These are phyloP conservation scores for Sungouiella thailandica DNA, from an alignment of 805 yeast genomes.

Conservation along the genomic window DNA sequence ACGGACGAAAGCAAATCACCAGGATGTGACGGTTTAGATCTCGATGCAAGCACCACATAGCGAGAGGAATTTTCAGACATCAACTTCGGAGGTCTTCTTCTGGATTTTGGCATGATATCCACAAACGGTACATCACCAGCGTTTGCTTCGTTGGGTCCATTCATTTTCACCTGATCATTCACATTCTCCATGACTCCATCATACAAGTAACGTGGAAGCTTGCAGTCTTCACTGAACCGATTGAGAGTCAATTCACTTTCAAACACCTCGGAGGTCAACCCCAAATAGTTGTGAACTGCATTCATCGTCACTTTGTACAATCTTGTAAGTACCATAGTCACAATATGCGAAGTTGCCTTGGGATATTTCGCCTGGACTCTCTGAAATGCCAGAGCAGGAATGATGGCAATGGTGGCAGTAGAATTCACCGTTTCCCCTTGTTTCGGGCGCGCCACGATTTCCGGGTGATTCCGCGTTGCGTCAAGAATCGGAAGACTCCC, in stretches of 20 bases:
- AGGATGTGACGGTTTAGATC: conserved; percentile 59
- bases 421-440: conserved; percentile 5
- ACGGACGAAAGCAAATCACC: conserved; percentile 83
- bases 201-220: conserved; percentile 59
- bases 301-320: conserved; percentile 87
- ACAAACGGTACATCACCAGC: conserved; percentile 8
- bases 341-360: conserved; percentile 86
- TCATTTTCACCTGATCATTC: too few species aligned
- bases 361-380: conserved; percentile 73
- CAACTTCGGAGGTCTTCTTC: conserved; percentile 11
- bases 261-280: conserved; percentile 75
- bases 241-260: conserved; percentile 71
- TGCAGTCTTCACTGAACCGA: conserved; percentile 17
- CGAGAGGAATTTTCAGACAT: conserved; percentile 22
- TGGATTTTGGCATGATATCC: conserved; percentile 10
- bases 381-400: conserved; percentile 79
- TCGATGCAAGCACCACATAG: conserved; percentile 45
- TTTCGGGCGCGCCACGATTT: conserved; percentile 68
- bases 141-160: too few species aligned
- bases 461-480: conserved; percentile 15
- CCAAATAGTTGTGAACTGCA: conserved; percentile 82
- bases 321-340: conserved; percentile 84
- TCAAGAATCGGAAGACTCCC: background rate
- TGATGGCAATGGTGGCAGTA: conserved; percentile 82
- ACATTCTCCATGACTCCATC: conserved; percentile 41